Conservation (phyloP, 257 asterid species). For the Lycium ferocissimum region DNA sequence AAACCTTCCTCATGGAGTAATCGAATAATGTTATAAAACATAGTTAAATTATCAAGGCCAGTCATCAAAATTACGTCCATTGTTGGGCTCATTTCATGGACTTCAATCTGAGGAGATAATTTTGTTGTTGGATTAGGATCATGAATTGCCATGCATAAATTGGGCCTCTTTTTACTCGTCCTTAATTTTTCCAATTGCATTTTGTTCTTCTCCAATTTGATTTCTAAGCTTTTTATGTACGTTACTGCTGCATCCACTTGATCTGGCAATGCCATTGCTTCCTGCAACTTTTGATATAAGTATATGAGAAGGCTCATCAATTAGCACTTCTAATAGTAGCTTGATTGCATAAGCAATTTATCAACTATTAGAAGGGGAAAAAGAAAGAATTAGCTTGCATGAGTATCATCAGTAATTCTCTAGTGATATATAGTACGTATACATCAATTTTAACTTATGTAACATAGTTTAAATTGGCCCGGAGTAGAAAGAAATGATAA, state of each 20-base stretch:
- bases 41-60: constrained; percentile 40
- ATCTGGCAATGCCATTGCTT: constrained; percentile 50
- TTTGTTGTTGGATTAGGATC: constrained; percentile 26
- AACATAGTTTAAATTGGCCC: too few species aligned
- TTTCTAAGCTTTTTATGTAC: constrained; percentile 42
- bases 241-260: constrained; percentile 54
- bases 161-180: constrained; percentile 13
- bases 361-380: too few species aligned
- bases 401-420: too few species aligned
- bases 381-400: too few species aligned
- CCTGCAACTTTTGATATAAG: constrained; percentile 36
- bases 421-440: too few species aligned
- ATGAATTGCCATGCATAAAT: constrained; percentile 18
- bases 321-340: too few species aligned
- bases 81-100: constrained; percentile 56
- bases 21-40: constrained; percentile 44
- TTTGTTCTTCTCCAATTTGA: constrained; percentile 46
- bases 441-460: too few species aligned
- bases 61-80: constrained; percentile 42
- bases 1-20: constrained; percentile 41
- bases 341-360: too few species aligned
- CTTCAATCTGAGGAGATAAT: constrained; percentile 41
- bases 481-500: too few species aligned
- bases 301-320: too few species aligned
- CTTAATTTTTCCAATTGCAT: constrained; percentile 43